These are phyloP conservation scores for Mortierella sp. DNA, from an alignment of 371 early-diverging fungal genomes.

Conservation along the genomic window DNA sequence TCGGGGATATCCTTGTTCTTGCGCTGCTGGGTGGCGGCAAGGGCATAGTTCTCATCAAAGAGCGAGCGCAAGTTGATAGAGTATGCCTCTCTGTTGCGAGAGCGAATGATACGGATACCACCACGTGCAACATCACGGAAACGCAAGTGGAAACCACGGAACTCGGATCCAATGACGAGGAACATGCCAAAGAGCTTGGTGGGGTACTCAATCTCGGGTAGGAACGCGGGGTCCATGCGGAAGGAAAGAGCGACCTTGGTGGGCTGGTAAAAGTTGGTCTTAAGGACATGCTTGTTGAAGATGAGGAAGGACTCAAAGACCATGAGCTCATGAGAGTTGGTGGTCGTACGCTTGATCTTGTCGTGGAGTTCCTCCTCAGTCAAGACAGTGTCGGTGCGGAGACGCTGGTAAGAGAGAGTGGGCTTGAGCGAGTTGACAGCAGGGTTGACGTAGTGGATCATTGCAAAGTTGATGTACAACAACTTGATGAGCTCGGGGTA, in stretches of 20 bases:
- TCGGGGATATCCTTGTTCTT: constrained; percentile 99
- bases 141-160: constrained; percentile 98
- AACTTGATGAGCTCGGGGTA: constrained; percentile 94
- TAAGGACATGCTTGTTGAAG: constrained; percentile 97
- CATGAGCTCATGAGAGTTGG: constrained; percentile 94
- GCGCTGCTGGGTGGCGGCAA: constrained; percentile 97
- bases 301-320: constrained; percentile 95
- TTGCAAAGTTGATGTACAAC: constrained; percentile 96
- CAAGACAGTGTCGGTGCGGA: constrained; percentile 84
- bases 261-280: constrained; percentile 99
- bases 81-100: constrained; percentile 96
- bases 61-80: constrained; percentile 95
- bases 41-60: constrained; percentile 98
- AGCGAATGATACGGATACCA: constrained; percentile 97
- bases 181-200: constrained; percentile 94
- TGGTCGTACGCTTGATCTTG: constrained; percentile 86
- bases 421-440: constrained; percentile 72
- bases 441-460: constrained; percentile 90
- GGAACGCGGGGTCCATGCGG: constrained; percentile 94
- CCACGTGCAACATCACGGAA: constrained; percentile 99
- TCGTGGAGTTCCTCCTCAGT: constrained; percentile 87
- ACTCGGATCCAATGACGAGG: constrained; percentile 96
- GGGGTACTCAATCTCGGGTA: constrained; percentile 97
- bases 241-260: constrained; percentile 99
- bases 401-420: constrained; percentile 92